These are phyloP conservation scores for Mrakia blollopis DNA, from an alignment of 768 basidiomycete genomes.

Conservation along the genomic window DNA sequence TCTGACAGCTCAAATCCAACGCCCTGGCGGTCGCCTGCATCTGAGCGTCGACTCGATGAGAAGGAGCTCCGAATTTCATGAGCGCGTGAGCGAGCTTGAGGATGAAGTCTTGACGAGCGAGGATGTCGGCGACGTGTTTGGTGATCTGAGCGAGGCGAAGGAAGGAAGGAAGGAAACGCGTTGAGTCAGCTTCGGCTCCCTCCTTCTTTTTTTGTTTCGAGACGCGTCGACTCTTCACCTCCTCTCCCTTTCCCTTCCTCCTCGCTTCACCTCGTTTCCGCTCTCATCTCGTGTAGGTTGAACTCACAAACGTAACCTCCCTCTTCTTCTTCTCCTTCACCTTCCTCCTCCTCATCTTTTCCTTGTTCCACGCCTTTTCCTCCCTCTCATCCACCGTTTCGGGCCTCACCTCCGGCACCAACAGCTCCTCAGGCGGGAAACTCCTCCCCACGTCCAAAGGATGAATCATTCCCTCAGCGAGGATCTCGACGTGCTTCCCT, in stretches of 20 bases:
- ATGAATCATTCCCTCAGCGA: too few species aligned
- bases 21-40: conserved; percentile 80
- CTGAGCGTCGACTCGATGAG: conserved; percentile 89
- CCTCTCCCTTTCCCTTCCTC: conserved; percentile 12
- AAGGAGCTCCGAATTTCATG: conserved; percentile 73
- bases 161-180: not conserved
- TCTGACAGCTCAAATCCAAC: conserved; percentile 80
- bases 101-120: conserved; percentile 77
- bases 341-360: conserved; percentile 40
- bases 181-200: conserved; percentile 7
- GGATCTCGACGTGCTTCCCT: too few species aligned
- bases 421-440: too few species aligned
- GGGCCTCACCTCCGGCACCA: too few species aligned
- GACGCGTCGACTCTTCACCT: too few species aligned
- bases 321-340: conserved; percentile 59
- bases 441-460: too few species aligned
- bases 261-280: too few species aligned
- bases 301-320: conserved; percentile 67
- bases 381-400: conserved; percentile 48
- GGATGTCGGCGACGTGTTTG: conserved; percentile 72
- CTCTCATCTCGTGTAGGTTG: not conserved
- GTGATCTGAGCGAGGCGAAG: conserved; percentile 55
- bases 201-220: not conserved
- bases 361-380: conserved; percentile 48
- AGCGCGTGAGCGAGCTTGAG: conserved; percentile 77